Evolutionary conservation across 208 protist species (phyloP).

Genomic region (Wallacemonas sp.): DNA sequence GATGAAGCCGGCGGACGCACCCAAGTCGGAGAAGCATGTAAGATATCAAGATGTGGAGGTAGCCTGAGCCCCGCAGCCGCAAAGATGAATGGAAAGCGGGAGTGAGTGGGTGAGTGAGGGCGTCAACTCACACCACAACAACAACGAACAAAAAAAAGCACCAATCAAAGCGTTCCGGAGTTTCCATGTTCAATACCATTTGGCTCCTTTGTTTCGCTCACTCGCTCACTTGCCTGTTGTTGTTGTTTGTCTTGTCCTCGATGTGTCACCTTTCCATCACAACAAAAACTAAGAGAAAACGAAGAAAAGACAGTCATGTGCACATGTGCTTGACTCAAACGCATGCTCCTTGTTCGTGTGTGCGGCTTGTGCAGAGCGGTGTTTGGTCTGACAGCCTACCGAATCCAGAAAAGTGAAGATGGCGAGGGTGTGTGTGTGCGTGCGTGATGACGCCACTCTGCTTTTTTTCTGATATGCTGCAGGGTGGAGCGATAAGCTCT

Average conservation of each 20-base stretch:
- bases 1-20: slow-evolving; percentile 17
- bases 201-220: slow-evolving; percentile 13
- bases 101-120: too few relatives aligned
- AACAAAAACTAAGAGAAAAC: slow-evolving; percentile 8
- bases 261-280: slow-evolving; percentile 9
- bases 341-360: not conserved
- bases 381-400: too few relatives aligned
- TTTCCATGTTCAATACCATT: not conserved
- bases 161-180: not conserved
- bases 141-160: not conserved
- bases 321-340: not conserved
- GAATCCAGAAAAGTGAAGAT: too few relatives aligned
- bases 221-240: not conserved
- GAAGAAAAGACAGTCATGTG: slow-evolving; percentile 15
- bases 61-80: too few relatives aligned
- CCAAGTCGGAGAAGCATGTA: slow-evolving; percentile 30
- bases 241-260: slow-evolving; percentile 4
- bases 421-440: too few relatives aligned
- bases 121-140: too few relatives aligned
- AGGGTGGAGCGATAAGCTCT: too few relatives aligned
- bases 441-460: too few relatives aligned
- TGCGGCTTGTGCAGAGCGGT: too few relatives aligned
- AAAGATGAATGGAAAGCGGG: too few relatives aligned
- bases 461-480: too few relatives aligned
- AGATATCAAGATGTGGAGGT: slow-evolving; percentile 26